A percentile compares a stretch with the other conserved stretches of the same genome.
phyloP scores from a whole-genome alignment of 306 rosid genomes.

The Glycine tomentella region DNA sequence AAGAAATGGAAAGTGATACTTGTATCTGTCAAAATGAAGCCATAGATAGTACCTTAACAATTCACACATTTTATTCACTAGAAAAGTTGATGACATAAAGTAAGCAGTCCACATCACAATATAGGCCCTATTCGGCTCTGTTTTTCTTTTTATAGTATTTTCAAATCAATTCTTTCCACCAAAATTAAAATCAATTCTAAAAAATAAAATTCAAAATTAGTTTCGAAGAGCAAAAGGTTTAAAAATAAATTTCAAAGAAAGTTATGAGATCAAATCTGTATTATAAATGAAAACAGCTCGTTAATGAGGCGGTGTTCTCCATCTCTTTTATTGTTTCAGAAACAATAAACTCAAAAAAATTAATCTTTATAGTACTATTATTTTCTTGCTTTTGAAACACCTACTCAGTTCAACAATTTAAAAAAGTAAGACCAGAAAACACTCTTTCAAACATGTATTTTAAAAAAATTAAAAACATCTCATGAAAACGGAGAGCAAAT shows the following conservation, averaged over 20 bases:
- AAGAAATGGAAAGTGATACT: slow-evolving; percentile 49
- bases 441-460: not conserved
- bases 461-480: not conserved
- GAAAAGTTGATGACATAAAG: not conserved
- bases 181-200: no score
- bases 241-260: not conserved
- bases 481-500: not conserved
- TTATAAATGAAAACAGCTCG: no score
- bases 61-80: not conserved
- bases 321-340: no score
- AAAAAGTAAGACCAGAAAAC: not conserved
- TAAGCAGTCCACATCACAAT: not conserved
- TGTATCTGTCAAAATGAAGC: slow-evolving; percentile 43
- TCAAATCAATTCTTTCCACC: not conserved
- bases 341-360: no score
- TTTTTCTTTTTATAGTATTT: not conserved
- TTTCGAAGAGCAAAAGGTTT: not conserved
- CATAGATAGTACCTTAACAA: not conserved
- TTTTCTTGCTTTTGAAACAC: not conserved
- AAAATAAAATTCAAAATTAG: not conserved
- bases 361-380: not conserved
- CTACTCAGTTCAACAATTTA: not conserved
- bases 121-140: not conserved
- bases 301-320: no score
- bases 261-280: not conserved